phyloP scores from a whole-genome alignment of 805 yeast species.

The Ogataea saltuana region DNA sequence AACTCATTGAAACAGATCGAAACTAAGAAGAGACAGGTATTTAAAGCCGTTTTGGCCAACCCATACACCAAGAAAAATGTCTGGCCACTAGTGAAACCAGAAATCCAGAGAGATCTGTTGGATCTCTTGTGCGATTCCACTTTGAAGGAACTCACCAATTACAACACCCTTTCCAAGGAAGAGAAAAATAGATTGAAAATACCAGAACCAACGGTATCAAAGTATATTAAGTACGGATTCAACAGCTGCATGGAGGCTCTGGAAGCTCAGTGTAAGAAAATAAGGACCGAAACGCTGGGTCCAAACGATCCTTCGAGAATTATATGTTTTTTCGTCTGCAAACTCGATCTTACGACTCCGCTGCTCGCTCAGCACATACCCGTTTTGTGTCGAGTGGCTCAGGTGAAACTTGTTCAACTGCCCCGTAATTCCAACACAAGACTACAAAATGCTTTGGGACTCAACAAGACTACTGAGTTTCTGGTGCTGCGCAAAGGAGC shows the following conservation, averaged over 20 bases:
- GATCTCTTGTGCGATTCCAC: conserved; percentile 25
- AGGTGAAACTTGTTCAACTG: conserved; percentile 59
- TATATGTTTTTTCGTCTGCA: conserved; percentile 58
- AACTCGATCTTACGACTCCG: conserved; percentile 40
- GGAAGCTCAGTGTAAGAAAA: conserved; percentile 42
- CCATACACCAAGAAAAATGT: conserved; percentile 51
- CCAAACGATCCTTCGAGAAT: conserved; percentile 26
- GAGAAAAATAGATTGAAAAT: conserved; percentile 27
- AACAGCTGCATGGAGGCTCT: conserved; percentile 53
- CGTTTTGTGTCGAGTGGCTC: conserved; percentile 49
- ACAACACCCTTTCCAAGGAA: conserved; percentile 23
- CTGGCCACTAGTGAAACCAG: conserved; percentile 45
- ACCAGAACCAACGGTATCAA: conserved; percentile 30
- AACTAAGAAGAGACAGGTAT: conserved; percentile 53
- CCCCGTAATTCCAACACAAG: conserved; percentile 45
- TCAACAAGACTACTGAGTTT: conserved; percentile 18
- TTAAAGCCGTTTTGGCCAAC: conserved; percentile 63
- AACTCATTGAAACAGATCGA: conserved; percentile 44
- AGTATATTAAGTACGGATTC: conserved; percentile 47
- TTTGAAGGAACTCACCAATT: conserved; percentile 19
- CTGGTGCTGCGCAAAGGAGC: conserved; percentile 22
- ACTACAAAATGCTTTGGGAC: conserved; percentile 21
- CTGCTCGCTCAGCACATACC: conserved; percentile 62
- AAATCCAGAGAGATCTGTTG: conserved; percentile 33
- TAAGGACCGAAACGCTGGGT: conserved; percentile 20